Percentiles rank a stretch among this genome's conserved stretches.
Evolutionary conservation across 768 basidiomycete genomes (phyloP).

Genomic region (Boletus rubroflammeus): DNA sequence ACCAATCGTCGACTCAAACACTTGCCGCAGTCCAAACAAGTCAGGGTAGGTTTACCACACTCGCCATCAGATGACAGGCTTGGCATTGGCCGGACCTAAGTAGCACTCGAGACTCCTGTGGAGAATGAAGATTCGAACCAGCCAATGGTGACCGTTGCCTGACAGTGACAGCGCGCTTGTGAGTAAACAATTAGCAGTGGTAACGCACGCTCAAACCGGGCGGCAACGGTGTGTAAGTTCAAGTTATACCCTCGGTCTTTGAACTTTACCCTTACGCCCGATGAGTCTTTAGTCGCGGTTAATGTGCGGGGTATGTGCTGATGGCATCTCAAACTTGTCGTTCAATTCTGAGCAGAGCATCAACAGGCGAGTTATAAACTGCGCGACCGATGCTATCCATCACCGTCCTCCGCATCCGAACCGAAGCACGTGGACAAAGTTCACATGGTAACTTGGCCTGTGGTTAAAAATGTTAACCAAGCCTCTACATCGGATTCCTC

Average conservation of each 20-base stretch:
- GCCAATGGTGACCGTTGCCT: too few relatives aligned
- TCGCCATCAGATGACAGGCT: too few relatives aligned
- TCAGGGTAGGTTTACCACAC: not conserved
- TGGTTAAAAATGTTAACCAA: constrained; percentile 1
- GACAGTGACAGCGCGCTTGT: too few relatives aligned
- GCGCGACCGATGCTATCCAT: not conserved
- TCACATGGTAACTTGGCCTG: not conserved
- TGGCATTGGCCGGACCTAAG: too few relatives aligned
- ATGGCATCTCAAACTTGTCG: not conserved
- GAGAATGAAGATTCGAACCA: too few relatives aligned
- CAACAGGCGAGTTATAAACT: not conserved
- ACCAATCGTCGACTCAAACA: not conserved
- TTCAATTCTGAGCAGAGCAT: not conserved
- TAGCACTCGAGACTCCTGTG: too few relatives aligned
- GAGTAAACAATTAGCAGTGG: too few relatives aligned
- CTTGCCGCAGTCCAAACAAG: not conserved
- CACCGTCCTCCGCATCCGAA: not conserved
- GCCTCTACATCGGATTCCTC: not conserved
- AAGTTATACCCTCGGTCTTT: too few relatives aligned
- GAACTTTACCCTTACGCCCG: too few relatives aligned
- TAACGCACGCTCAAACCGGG: too few relatives aligned
- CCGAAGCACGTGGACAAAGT: not conserved
- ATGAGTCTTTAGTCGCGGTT: too few relatives aligned
- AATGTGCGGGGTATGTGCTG: not conserved
- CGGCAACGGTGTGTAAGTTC: too few relatives aligned